These are phyloP conservation scores for Wallacemonas sp. DNA, from an alignment of 208 protist genomes.

Conservation along the genomic window DNA sequence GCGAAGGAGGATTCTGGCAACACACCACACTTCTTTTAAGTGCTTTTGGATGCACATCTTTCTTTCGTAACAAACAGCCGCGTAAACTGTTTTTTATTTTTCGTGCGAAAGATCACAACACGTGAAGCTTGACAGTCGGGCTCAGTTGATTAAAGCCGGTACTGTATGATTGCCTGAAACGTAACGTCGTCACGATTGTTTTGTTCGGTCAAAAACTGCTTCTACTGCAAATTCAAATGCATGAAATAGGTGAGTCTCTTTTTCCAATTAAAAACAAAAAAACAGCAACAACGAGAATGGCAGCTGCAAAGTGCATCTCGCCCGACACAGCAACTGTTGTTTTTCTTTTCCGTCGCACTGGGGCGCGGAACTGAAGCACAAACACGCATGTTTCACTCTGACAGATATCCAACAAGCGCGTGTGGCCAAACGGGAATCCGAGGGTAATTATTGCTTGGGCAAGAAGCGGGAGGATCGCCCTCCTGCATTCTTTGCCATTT, in stretches of 20 bases:
- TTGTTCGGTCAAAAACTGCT: neutral
- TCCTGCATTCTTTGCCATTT: too few species aligned
- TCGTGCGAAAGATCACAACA: neutral
- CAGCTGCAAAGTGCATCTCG: too few species aligned
- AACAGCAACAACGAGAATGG: too few species aligned
- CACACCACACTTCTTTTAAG: neutral
- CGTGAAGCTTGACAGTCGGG: neutral
- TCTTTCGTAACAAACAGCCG: too few species aligned
- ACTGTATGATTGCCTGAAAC: neutral
- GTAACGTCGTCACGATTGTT: neutral
- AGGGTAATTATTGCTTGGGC: too few species aligned
- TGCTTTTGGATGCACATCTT: constrained; percentile 1
- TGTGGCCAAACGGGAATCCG: too few species aligned
- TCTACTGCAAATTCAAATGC: neutral
- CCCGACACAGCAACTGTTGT: too few species aligned
- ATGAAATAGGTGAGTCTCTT: neutral
- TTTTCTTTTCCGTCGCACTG: too few species aligned
- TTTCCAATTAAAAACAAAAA: neutral
- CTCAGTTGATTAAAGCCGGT: constrained; percentile 5
- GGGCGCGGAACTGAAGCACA: too few species aligned
- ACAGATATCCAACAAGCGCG: too few species aligned
- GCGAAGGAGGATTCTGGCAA: neutral
- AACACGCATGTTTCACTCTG: too few species aligned
- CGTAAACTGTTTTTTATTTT: constrained; percentile 7
- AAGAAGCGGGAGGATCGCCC: too few species aligned